Evolutionary conservation across 345 rosid genomes (phyloP), one percentile per base, ranked within the genome.

Genomic region (Gynandropsis gynandra): DNA sequence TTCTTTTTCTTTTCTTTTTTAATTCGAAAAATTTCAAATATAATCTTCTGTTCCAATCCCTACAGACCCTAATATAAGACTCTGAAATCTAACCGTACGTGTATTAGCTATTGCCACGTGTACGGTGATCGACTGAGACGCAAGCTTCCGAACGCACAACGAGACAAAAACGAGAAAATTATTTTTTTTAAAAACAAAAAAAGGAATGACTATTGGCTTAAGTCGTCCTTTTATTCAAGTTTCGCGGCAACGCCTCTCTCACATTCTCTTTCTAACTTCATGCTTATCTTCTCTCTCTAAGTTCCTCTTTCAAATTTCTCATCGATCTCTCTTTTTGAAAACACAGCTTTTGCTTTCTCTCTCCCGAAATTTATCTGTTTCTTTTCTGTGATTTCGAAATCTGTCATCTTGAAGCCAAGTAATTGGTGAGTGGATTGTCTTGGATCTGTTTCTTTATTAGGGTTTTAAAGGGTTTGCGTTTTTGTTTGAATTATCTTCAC

Each of bases 161-260:
- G 58, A 60, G 18, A 34, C 11, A 45, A 39, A 31, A 8, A 42
- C 48, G 50, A 1, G 15, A 12, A 42, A 32, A 38, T 40, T 10
- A 1, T 2, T 24, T 24, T 24, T 24, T 7, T 11, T 0, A 13
- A 44, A 54, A 50, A 1, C 24, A 18, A 43, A 54, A 24, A 24
- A 24, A 24, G 15, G 58, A 14, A 49, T 9, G 7, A 3, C 8
- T 0, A 74, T 72, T 76, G 77, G 81, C 7, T 45, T 34, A 37
- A 34, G 19, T 29, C 12, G 58, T 68, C 74, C 50, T 68, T 72
- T 42, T 75, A 72, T 84, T 84, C 86, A 84, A 85, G 95, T 85
- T 85, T 85, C 89, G 87, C 89, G 95, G 95, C 84, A 85, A 81
- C 67, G 50, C 62, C 61, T 24, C 58, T 35, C 60, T 43, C 24